These are phyloP conservation scores for Xylariaceae sp. DNA, from an alignment of 2,329 filamentous ascomycete genomes.

Conservation along the genomic window DNA sequence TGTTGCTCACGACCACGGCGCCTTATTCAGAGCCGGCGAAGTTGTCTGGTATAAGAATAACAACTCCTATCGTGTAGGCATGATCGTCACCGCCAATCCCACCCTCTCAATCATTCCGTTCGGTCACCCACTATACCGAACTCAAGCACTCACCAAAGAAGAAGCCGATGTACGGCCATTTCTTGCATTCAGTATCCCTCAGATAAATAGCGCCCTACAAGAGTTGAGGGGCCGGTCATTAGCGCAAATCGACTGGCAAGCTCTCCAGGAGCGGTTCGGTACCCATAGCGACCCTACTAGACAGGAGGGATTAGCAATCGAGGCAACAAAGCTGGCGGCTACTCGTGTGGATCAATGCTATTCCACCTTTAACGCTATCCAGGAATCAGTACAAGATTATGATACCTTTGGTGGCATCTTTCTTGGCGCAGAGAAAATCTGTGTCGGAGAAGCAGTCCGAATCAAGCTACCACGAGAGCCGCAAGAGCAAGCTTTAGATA, in stretches of 20 bases:
- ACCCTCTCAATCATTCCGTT: slow-evolving; percentile 48
- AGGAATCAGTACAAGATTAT: slow-evolving; percentile 39
- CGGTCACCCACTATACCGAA: slow-evolving; percentile 47
- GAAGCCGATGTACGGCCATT: slow-evolving; percentile 56
- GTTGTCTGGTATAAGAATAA: slow-evolving; percentile 58
- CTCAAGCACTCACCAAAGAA: slow-evolving; percentile 48
- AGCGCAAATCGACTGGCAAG: slow-evolving; percentile 53
- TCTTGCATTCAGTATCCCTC: slow-evolving; percentile 58
- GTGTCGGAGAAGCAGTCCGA: slow-evolving; percentile 56
- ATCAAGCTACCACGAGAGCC: slow-evolving; percentile 36
- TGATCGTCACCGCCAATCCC: slow-evolving; percentile 42
- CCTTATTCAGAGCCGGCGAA: slow-evolving; percentile 56
- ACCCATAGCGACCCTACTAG: slow-evolving; percentile 46
- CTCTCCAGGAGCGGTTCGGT: slow-evolving; percentile 40
- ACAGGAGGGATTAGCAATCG: slow-evolving; percentile 52
- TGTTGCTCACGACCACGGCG: slow-evolving; percentile 30
- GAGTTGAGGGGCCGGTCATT: slow-evolving; percentile 50
- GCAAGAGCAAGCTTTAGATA: slow-evolving; percentile 15
- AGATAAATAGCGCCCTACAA: slow-evolving; percentile 44
- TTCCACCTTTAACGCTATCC: slow-evolving; percentile 54
- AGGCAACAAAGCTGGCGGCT: slow-evolving; percentile 60
- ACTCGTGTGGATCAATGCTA: slow-evolving; percentile 56
- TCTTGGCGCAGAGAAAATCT: slow-evolving; percentile 58
- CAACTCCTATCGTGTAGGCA: slow-evolving; percentile 56
- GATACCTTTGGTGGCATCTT: slow-evolving; percentile 56